phyloP scores from a whole-genome alignment of 441 rosid species.

The Isatis lusitanica region DNA sequence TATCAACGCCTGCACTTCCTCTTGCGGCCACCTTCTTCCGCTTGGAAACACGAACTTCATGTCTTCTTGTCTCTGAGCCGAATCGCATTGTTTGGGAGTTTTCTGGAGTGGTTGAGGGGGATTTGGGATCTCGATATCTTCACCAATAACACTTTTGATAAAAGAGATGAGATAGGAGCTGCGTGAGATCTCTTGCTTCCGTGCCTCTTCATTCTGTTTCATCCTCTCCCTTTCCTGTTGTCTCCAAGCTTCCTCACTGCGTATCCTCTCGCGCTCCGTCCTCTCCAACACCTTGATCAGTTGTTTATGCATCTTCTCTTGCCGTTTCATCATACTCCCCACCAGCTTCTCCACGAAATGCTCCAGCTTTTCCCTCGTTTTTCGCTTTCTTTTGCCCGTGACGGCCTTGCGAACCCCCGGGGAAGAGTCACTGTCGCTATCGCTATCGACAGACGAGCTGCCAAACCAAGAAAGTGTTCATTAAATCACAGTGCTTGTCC shows the following conservation, averaged over 20 bases:
- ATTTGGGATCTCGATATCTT: constrained; percentile 42
- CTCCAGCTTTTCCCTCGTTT: constrained; percentile 44
- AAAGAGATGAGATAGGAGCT: constrained; percentile 59
- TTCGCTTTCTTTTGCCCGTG: constrained; percentile 55
- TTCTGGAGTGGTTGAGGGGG: constrained; percentile 9
- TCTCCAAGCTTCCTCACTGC: constrained; percentile 82
- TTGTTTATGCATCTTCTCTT: constrained; percentile 73
- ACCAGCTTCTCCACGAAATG: constrained; percentile 54
- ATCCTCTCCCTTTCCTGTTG: constrained; percentile 62
- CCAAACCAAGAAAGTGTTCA: constrained; percentile 18
- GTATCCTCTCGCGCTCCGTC: constrained; percentile 60
- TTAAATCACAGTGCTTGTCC: not conserved
- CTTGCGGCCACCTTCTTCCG: constrained; percentile 69
- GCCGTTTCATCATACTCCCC: constrained; percentile 64
- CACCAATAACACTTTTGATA: constrained; percentile 52
- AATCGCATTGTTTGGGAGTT: constrained; percentile 30
- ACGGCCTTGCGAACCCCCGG: constrained; percentile 29
- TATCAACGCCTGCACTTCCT: constrained; percentile 76
- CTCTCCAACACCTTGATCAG: constrained; percentile 66
- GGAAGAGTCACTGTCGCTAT: constrained; percentile 35
- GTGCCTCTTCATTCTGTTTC: constrained; percentile 55
- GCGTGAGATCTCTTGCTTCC: constrained; percentile 58
- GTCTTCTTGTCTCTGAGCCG: constrained; percentile 30
- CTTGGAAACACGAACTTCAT: constrained; percentile 17
- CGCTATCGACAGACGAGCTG: constrained; percentile 50